phyloP scores from a whole-genome alignment of 768 basidiomycete species.

The Strobilomyces confusus region DNA sequence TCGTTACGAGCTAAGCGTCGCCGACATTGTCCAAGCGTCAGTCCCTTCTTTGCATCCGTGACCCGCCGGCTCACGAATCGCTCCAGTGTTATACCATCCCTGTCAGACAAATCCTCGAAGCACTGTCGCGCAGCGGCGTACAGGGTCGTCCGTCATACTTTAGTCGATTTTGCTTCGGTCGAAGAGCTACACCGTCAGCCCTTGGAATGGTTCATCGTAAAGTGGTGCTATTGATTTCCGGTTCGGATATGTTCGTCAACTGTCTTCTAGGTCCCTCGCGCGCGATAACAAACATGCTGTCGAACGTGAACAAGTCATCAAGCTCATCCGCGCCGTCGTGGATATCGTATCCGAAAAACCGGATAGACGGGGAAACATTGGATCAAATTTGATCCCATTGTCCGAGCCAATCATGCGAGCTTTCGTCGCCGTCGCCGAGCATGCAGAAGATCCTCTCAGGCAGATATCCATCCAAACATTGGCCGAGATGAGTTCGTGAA shows the following conservation, averaged over 20 bases:
- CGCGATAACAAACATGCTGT: conserved; percentile 78
- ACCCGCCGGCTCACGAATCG: conserved; percentile 8
- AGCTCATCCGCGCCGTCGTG: conserved; percentile 79
- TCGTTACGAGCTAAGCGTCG: conserved; percentile 66
- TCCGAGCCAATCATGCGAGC: conserved; percentile 81
- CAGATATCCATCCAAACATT: conserved; percentile 81
- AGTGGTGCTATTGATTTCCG: conserved; percentile 43
- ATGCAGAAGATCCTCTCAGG: conserved; percentile 85
- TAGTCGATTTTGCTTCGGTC: conserved; percentile 73
- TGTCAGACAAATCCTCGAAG: conserved; percentile 71
- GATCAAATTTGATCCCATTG: conserved; percentile 51
- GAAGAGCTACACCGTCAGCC: conserved; percentile 57
- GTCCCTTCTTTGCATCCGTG: conserved; percentile 27
- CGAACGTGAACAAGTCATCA: conserved; percentile 91
- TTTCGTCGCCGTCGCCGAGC: conserved; percentile 90
- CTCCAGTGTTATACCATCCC: conserved; percentile 66
- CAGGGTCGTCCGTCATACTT: conserved; percentile 71
- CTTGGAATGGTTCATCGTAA: conserved; percentile 88
- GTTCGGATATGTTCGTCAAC: conserved; percentile 1
- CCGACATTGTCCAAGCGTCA: conserved; percentile 73
- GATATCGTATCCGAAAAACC: conserved; percentile 65
- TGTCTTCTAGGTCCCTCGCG: conserved; percentile 60
- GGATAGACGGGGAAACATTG: conserved; percentile 37
- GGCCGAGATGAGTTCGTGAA: conserved; percentile 75
- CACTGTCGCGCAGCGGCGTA: conserved; percentile 80